phyloP scores from a whole-genome alignment of 352 stramenopile species.

The Pythium periplocum region DNA sequence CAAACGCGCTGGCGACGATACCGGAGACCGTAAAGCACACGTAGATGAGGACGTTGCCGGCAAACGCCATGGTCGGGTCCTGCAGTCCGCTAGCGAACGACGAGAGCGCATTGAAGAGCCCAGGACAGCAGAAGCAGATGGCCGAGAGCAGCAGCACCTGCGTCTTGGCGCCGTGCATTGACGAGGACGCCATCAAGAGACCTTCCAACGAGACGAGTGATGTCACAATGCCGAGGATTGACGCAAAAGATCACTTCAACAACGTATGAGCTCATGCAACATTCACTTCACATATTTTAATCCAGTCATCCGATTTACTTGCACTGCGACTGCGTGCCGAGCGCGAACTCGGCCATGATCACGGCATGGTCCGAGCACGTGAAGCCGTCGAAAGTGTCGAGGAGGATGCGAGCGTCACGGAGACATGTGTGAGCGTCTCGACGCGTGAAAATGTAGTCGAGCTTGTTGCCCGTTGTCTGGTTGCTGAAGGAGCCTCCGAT shows the following conservation, averaged over 20 bases:
- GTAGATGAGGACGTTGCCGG: conserved; percentile 47
- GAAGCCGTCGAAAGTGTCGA: conserved; percentile 41
- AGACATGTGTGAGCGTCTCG: conserved; percentile 41
- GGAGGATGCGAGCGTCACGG: conserved; percentile 31
- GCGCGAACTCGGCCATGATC: conserved; percentile 51
- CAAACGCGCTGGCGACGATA: conserved; percentile 34
- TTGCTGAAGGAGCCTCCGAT: conserved; percentile 51
- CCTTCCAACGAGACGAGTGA: too few relatives aligned
- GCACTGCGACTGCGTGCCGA: conserved; percentile 16
- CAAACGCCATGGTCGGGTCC: conserved; percentile 32
- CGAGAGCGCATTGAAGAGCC: conserved; percentile 49
- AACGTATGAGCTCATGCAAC: too few relatives aligned
- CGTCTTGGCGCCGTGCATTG: not conserved
- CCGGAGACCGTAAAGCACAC: conserved; percentile 51
- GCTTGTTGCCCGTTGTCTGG: conserved; percentile 27
- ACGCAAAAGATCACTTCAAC: too few relatives aligned
- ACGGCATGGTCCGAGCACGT: conserved; percentile 63
- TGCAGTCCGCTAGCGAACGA: conserved; percentile 37
- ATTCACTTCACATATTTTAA: too few relatives aligned
- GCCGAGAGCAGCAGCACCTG: conserved; percentile 34
- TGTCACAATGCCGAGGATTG: too few relatives aligned
- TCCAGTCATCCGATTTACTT: too few relatives aligned
- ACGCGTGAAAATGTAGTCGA: conserved; percentile 69
- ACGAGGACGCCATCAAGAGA: too few relatives aligned
- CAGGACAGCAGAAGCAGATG: conserved; percentile 48